A percentile compares a stretch with the other conserved stretches of the same genome.
phyloP scores from a whole-genome alignment of 2,329 filamentous ascomycete genomes.

The Chaetomiaceae sp. region DNA sequence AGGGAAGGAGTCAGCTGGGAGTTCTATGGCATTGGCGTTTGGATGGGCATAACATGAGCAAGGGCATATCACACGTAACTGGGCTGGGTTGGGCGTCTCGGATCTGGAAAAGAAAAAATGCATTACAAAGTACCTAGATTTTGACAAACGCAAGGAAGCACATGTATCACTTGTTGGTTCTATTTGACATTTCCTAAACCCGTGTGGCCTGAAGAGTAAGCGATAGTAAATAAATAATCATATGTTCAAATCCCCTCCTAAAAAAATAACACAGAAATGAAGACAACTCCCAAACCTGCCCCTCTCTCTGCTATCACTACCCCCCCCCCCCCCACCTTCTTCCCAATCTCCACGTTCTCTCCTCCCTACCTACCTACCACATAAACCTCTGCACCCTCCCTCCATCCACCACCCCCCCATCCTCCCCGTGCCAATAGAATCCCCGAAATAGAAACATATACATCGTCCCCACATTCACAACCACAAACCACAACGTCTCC shows the following conservation, averaged over 20 bases:
- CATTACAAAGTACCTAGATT: neutral
- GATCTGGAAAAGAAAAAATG: neutral
- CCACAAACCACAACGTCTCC: conserved; percentile 67
- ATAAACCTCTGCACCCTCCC: conserved; percentile 71
- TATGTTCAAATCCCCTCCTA: no score
- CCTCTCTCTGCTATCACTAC: no score
- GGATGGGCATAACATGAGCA: neutral
- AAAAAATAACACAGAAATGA: no score
- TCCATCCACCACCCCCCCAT: conserved; percentile 49
- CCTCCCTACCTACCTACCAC: conserved; percentile 61
- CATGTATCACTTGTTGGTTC: no score
- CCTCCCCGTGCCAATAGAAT: conserved; percentile 59
- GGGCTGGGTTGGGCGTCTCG: neutral
- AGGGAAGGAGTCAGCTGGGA: neutral
- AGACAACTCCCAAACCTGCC: no score
- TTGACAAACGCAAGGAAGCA: neutral
- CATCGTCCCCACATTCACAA: conserved; percentile 62
- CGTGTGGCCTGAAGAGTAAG: no score
- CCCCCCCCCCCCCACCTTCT: neutral
- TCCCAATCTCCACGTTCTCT: no score
- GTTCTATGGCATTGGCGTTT: neutral
- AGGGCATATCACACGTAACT: conserved; percentile 1
- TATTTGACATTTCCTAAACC: no score
- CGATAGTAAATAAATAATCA: no score
- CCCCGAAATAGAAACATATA: conserved; percentile 66